Conservation (phyloP, 768 basidiomycete genomes). For the Pleurotus tuber-regium region DNA sequence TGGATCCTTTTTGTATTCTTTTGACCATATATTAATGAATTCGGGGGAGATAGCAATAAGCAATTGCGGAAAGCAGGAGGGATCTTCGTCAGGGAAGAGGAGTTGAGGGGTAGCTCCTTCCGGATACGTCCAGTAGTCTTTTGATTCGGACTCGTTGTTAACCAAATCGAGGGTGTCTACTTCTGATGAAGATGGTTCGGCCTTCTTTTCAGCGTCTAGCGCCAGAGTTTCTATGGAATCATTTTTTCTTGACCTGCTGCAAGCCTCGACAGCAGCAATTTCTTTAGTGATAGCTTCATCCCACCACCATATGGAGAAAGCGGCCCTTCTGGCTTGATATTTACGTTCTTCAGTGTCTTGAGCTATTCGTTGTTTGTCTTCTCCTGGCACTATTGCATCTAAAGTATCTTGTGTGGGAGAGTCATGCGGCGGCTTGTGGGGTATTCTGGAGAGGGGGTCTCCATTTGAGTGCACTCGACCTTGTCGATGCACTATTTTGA, state of each 20-base stretch:
- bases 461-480: conserved; percentile 34
- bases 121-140: too few relatives aligned
- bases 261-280: background rate
- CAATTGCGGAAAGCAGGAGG: background rate
- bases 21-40: background rate
- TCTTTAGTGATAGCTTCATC: conserved; percentile 1
- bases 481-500: too few relatives aligned
- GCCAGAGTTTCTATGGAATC: background rate
- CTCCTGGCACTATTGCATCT: too few relatives aligned
- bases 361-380: background rate
- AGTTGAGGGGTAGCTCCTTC: too few relatives aligned
- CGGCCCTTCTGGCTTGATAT: too few relatives aligned
- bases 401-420: too few relatives aligned
- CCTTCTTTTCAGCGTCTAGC: too few relatives aligned
- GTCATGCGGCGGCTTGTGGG: background rate
- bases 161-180: too few relatives aligned
- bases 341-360: conserved; percentile 2
- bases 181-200: too few relatives aligned
- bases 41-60: background rate
- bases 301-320: too few relatives aligned
- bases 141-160: too few relatives aligned
- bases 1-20: conserved; percentile 10
- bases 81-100: background rate
- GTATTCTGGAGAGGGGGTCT: conserved; percentile 15
- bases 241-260: background rate